phyloP scores from a whole-genome alignment of 2,329 filamentous ascomycete species.

The Aspergillus jensenii region DNA sequence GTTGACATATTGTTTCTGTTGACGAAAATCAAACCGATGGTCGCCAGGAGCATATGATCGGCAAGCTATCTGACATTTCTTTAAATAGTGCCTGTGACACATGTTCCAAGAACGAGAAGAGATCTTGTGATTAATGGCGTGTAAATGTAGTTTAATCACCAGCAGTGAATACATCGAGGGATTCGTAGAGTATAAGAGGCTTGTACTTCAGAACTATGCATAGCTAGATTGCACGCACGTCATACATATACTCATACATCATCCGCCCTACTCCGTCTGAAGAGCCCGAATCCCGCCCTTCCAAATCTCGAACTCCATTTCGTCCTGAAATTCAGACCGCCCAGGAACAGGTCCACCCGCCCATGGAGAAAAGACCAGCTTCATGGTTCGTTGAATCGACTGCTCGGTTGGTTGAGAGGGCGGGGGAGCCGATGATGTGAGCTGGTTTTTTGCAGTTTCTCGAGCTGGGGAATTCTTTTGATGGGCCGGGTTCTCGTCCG shows the following conservation, averaged over 20 bases:
- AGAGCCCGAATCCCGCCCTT: conserved; percentile 55
- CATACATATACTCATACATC: neutral
- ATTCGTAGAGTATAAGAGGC: too few species aligned
- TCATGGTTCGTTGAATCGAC: conserved; percentile 70
- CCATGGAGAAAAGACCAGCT: conserved; percentile 87
- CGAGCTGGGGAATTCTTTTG: neutral
- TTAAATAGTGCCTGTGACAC: too few species aligned
- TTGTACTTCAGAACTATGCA: neutral
- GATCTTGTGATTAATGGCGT: too few species aligned
- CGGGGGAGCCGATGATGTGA: neutral
- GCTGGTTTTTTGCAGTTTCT: neutral
- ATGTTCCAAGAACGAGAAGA: too few species aligned
- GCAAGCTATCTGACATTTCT: too few species aligned
- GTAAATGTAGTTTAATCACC: too few species aligned
- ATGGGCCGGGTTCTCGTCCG: neutral
- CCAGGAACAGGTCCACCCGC: conserved; percentile 54
- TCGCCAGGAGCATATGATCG: too few species aligned
- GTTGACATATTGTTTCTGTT: too few species aligned
- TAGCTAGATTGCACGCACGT: neutral
- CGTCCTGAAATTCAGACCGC: conserved; percentile 35
- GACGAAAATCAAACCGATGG: too few species aligned
- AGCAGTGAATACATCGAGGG: too few species aligned
- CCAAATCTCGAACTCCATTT: conserved; percentile 72
- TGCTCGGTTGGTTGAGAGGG: neutral
- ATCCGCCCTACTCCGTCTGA: neutral